A percentile compares a stretch with the other conserved stretches of the same genome.
These are phyloP conservation scores for Boletus coccyginus DNA, from an alignment of 768 basidiomycete species.

Conservation along the genomic window DNA sequence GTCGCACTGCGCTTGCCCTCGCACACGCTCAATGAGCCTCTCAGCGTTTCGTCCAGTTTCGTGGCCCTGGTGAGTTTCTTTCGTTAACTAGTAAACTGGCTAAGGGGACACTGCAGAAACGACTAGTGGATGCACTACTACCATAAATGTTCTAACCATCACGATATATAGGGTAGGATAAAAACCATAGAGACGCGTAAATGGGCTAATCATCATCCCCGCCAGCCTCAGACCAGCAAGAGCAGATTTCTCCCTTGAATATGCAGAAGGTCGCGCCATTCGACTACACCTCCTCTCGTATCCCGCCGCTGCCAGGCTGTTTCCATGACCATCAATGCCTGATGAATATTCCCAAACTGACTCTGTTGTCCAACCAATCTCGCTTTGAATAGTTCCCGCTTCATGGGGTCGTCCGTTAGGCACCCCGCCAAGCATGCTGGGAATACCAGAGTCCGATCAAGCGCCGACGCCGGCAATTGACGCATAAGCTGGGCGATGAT, in stretches of 20 bases:
- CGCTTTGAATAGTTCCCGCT: slow-evolving; percentile 56
- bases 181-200: neutral
- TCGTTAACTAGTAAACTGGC: slow-evolving; percentile 1
- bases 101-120: slow-evolving; percentile 12
- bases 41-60: neutral
- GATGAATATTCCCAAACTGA: slow-evolving; percentile 57
- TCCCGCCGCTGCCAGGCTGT: slow-evolving; percentile 69
- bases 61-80: slow-evolving; percentile 2
- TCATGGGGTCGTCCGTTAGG: slow-evolving; percentile 62
- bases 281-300: slow-evolving; percentile 47
- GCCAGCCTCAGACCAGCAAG: slow-evolving; percentile 28
- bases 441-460: slow-evolving; percentile 69
- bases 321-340: slow-evolving; percentile 61
- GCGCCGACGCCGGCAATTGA: slow-evolving; percentile 52
- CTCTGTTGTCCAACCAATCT: slow-evolving; percentile 54
- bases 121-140: slow-evolving; percentile 18
- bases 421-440: slow-evolving; percentile 73
- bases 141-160: slow-evolving; percentile 2
- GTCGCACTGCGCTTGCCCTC: slow-evolving; percentile 2
- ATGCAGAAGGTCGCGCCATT: slow-evolving; percentile 55
- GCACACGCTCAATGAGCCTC: neutral
- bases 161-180: slow-evolving; percentile 16
- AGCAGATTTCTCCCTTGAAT: slow-evolving; percentile 29
- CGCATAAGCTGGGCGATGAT: slow-evolving; percentile 51
- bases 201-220: too few species aligned